Conservation (phyloP, 1,284 basidiomycete species). For the Hortiboletus rubellus region DNA sequence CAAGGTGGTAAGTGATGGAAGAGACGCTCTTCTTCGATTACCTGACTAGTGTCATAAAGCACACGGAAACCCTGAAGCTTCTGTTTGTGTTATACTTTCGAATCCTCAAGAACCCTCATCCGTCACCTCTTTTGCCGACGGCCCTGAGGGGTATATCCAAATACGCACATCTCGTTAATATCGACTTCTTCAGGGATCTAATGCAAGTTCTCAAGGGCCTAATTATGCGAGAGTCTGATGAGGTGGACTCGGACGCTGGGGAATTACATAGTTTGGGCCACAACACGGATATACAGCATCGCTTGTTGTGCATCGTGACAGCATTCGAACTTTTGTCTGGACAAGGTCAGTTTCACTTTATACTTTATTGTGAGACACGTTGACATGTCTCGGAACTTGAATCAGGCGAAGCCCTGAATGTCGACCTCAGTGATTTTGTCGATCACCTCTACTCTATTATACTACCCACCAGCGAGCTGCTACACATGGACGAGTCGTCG, state of each 20-base stretch:
- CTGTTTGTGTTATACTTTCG: slow-evolving; percentile 98
- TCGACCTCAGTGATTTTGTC: slow-evolving; percentile 92
- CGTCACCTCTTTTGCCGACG: slow-evolving; percentile 81
- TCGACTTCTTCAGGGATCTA: slow-evolving; percentile 98
- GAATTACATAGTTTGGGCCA: slow-evolving; percentile 25
- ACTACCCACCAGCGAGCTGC: slow-evolving; percentile 55
- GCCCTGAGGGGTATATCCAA: slow-evolving; percentile 91
- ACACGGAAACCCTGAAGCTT: slow-evolving; percentile 96
- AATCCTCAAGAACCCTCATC: slow-evolving; percentile 87
- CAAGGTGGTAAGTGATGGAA: slow-evolving; percentile 58
- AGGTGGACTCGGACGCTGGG: slow-evolving; percentile 44
- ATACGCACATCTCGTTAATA: slow-evolving; percentile 95
- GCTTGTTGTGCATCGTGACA: slow-evolving; percentile 87
- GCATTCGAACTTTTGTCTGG: slow-evolving; percentile 96
- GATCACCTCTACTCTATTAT: slow-evolving; percentile 74
- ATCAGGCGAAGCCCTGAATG: slow-evolving; percentile 90
- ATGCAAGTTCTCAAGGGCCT: slow-evolving; percentile 84
- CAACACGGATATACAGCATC: slow-evolving; percentile 52
- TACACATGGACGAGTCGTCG: slow-evolving; percentile 48
- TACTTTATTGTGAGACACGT: slow-evolving; percentile 8
- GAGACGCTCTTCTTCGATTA: slow-evolving; percentile 12
- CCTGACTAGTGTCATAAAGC: slow-evolving; percentile 43
- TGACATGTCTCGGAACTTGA: slow-evolving; percentile 8
- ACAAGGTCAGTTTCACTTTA: slow-evolving; percentile 64
- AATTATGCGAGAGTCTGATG: slow-evolving; percentile 54